Percentiles rank a stretch among this genome's conserved stretches.
Evolutionary conservation across 768 basidiomycete species (phyloP).

Genomic region (Tylopilus plumbeoviolaceoides): DNA sequence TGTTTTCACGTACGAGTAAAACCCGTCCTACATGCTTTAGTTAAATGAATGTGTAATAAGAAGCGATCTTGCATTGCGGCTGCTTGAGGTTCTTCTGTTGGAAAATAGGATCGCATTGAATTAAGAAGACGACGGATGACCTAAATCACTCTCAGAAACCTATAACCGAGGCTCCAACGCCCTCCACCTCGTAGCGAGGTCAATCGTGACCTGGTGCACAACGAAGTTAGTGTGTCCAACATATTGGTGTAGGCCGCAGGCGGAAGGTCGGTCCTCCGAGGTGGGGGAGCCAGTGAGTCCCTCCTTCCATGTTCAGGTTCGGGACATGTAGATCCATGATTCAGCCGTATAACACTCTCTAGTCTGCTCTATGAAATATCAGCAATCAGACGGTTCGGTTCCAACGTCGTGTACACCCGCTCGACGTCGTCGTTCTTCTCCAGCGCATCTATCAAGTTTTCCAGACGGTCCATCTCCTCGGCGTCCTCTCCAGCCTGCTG

Average conservation of each 20-base stretch:
- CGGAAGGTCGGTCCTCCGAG: background rate
- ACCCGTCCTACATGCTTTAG: slow-evolving; percentile 10
- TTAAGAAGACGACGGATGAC: background rate
- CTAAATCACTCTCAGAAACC: slow-evolving; percentile 4
- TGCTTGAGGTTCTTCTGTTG: background rate
- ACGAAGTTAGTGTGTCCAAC: background rate
- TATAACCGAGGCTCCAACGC: background rate
- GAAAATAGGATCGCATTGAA: background rate
- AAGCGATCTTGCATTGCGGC: background rate
- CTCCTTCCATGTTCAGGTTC: too few species aligned
- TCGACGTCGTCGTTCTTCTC: slow-evolving; percentile 57
- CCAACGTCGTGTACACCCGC: slow-evolving; percentile 55
- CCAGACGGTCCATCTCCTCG: slow-evolving; percentile 33
- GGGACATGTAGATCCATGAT: too few species aligned
- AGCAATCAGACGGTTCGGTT: slow-evolving; percentile 27
- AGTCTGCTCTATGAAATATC: slow-evolving; percentile 14
- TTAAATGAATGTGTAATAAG: slow-evolving; percentile 16
- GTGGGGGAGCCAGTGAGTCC: background rate
- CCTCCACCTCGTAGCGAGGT: background rate
- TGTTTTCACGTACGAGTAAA: slow-evolving; percentile 5
- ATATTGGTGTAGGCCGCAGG: background rate
- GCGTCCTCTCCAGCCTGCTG: slow-evolving; percentile 36
- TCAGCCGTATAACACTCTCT: too few species aligned
- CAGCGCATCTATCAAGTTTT: slow-evolving; percentile 45
- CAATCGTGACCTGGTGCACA: background rate